Base-by-base conservation (phyloP, 75 land plant species). In the Cunninghamia lanceolata region DNA sequence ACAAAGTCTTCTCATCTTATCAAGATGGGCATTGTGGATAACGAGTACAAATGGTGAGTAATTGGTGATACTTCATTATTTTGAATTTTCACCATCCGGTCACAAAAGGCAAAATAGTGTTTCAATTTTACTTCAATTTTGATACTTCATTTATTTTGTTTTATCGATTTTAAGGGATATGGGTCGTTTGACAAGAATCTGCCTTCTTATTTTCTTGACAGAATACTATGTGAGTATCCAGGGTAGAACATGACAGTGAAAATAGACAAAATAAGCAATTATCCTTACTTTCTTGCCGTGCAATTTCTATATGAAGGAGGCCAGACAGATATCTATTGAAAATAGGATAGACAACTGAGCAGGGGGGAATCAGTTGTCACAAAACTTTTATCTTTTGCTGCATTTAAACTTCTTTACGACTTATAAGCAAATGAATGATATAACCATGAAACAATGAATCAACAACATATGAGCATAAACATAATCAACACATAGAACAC, bases 301-400 rank as follows among this genome's bases (percentile, higher is more conserved):
- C 90, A 89, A 76, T 71, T 94, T 83, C 84, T 93, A 8, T 91
- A 87, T 79, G 94, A 93, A 85, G 95, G 94, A 52, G 95, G 94
- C 40, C 93, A 94, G 43, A 94, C 95, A 13, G 93, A 94, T 81
- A 50, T n/a, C n/a, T n/a, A n/a, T n/a, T n/a, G n/a, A n/a, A n/a
- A n/a, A n/a, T n/a, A n/a, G n/a, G n/a, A n/a, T n/a, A n/a, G n/a
- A n/a, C n/a, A n/a, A n/a, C n/a, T n/a, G n/a, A n/a, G n/a, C n/a
- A n/a, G n/a, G n/a, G n/a, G n/a, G n/a, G n/a, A n/a, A n/a, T n/a
- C n/a, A n/a, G n/a, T n/a, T n/a, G n/a, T n/a, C n/a, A n/a, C n/a
- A n/a, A n/a, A n/a, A n/a, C n/a, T n/a, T n/a, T n/a, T n/a, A n/a
- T n/a, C n/a, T n/a, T n/a, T n/a, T n/a, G n/a, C n/a, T n/a, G n/a